Percentiles rank a stretch among this genome's conserved stretches.
phyloP scores from a whole-genome alignment of 2,329 filamentous ascomycete genomes.

The Capronia epimyces region DNA sequence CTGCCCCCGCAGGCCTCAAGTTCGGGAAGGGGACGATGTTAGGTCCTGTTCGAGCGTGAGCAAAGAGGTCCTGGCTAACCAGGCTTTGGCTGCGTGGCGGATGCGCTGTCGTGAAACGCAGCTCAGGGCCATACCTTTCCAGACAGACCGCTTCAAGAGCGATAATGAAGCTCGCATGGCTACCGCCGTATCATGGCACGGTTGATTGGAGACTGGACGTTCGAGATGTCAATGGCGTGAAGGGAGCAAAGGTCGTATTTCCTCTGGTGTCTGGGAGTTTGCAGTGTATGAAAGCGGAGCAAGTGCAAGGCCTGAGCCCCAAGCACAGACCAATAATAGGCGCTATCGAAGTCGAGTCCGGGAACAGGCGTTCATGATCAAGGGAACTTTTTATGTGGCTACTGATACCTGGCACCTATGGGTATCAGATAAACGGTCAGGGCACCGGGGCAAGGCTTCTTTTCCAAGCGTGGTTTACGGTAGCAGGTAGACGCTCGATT shows the following conservation, averaged over 20 bases:
- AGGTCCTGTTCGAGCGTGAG: conserved; percentile 12
- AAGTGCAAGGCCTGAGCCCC: neutral
- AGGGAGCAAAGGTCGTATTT: too few species aligned
- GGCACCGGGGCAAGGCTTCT: neutral
- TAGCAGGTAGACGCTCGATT: too few species aligned
- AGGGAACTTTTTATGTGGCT: neutral
- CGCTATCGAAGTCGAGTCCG: neutral
- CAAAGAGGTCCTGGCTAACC: conserved; percentile 27
- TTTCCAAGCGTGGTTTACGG: neutral
- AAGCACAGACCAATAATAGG: conserved; percentile 7
- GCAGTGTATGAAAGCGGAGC: neutral
- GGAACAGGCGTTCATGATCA: neutral
- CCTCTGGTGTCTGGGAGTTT: too few species aligned
- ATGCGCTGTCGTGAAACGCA: neutral
- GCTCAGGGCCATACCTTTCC: conserved; percentile 81
- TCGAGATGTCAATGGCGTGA: too few species aligned
- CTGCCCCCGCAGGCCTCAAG: conserved; percentile 52
- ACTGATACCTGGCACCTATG: neutral
- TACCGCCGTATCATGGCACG: conserved; percentile 17
- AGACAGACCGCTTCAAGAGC: conserved; percentile 70
- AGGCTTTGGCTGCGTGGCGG: neutral
- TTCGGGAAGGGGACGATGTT: conserved; percentile 39
- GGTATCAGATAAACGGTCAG: neutral
- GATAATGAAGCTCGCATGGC: conserved; percentile 64
- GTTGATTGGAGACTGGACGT: neutral